Evolutionary conservation across 1,284 basidiomycete genomes (phyloP).

Genomic region (Ganoderma meredithae): DNA sequence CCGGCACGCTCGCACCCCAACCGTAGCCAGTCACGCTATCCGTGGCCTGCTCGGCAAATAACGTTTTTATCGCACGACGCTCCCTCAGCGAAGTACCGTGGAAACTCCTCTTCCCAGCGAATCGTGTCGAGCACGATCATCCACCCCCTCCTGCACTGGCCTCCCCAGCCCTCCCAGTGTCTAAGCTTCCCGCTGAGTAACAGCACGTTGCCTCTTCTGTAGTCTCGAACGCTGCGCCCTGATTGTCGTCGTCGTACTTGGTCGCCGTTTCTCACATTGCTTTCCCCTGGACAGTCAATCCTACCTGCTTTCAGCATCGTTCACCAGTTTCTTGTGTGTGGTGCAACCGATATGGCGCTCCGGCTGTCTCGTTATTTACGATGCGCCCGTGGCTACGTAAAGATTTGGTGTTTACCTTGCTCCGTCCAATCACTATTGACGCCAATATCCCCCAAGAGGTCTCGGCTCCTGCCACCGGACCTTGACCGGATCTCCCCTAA

Average conservation of each 20-base stretch:
- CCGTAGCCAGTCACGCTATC: conserved; percentile 15
- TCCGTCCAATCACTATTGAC: conserved; percentile 23
- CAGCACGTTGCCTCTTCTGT: not conserved
- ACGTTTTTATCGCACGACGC: conserved; percentile 29
- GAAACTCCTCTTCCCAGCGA: conserved; percentile 26
- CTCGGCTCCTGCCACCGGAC: conserved; percentile 6
- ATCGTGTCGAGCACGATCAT: conserved; percentile 34
- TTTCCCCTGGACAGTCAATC: not conserved
- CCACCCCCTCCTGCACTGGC: conserved; percentile 14
- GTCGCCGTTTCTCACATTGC: not conserved
- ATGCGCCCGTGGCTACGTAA: conserved; percentile 26
- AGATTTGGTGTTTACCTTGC: conserved; percentile 31
- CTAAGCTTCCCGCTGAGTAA: not conserved
- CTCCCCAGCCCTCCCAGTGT: not conserved
- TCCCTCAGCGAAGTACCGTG: conserved; percentile 22
- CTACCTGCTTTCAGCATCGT: conserved; percentile 14
- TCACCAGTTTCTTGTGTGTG: conserved; percentile 7
- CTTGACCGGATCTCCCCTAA: not conserved
- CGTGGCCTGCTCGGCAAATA: conserved; percentile 24
- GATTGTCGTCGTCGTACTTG: not conserved
- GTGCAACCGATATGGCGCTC: conserved; percentile 23
- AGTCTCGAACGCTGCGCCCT: not conserved
- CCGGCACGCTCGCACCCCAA: conserved; percentile 26
- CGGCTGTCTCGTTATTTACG: conserved; percentile 10
- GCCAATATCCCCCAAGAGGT: conserved; percentile 13